Evolutionary conservation across 2,329 filamentous ascomycete species (phyloP).

Genomic region (Fusarium sp.): DNA sequence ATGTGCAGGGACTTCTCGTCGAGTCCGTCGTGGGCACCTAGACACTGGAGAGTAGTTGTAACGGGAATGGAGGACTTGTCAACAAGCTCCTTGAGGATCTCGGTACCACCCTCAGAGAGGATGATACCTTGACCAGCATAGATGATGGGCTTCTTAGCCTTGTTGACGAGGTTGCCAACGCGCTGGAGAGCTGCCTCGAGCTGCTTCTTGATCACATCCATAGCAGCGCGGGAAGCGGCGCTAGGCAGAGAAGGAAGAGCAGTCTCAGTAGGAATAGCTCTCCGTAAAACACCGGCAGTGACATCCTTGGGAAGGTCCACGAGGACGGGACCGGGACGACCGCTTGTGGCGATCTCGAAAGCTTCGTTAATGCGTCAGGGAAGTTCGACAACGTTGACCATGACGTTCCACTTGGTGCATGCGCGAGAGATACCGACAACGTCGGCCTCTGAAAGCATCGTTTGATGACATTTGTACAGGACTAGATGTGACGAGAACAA

Average conservation of each 20-base stretch:
- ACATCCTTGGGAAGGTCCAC: constrained; percentile 98
- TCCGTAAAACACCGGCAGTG: constrained; percentile 84
- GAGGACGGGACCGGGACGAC: constrained; percentile 91
- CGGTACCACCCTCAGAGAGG: constrained; percentile 80
- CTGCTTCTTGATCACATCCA: constrained; percentile 78
- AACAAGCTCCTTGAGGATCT: constrained; percentile 84
- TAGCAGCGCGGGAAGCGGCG: constrained; percentile 82
- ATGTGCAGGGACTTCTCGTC: constrained; percentile 96
- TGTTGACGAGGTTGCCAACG: constrained; percentile 85
- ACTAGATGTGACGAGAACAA: constrained; percentile 96
- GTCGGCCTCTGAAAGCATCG: constrained; percentile 89
- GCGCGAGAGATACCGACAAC: constrained; percentile 88
- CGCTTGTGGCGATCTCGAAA: constrained; percentile 96
- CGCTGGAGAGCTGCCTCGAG: constrained; percentile 79
- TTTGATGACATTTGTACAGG: constrained; percentile 95
- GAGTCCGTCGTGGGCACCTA: constrained; percentile 92
- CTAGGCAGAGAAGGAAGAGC: constrained; percentile 84
- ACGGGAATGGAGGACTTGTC: constrained; percentile 94
- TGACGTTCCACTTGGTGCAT: constrained; percentile 95
- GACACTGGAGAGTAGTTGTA: constrained; percentile 93
- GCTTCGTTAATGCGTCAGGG: constrained; percentile 96
- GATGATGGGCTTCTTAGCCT: constrained; percentile 92
- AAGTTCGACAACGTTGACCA: constrained; percentile 94
- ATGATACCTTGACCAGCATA: constrained; percentile 95
- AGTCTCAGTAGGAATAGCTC: constrained; percentile 82